Evolutionary conservation across 139 green algal genomes (phyloP), one percentile per base, ranked within the genome.

Genomic region (Chlorella sp.): DNA sequence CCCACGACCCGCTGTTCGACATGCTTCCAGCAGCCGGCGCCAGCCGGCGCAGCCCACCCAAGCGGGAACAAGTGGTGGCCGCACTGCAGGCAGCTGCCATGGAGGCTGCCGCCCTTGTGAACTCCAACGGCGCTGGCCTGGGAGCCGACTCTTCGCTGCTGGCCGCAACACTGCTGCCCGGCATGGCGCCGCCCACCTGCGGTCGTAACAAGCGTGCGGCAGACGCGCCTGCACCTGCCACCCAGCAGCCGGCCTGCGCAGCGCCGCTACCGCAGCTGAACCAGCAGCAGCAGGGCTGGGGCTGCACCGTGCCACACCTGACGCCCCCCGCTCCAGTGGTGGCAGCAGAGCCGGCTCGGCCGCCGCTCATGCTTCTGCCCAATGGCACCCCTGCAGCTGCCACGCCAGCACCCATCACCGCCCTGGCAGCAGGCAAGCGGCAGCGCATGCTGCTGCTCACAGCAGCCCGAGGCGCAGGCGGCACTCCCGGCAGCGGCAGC

Each of bases 381-480:
- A 3, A 1, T 13, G 65, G 2, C 51, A 60, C 51, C 11, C 51
- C 51, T 3, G 51, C 51, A 3, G 51, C 7, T 23, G 20, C 20
- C 38, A 25, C 38, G 6, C 70, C 23, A 0, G 39, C 38, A 1
- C 28, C 28, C 1, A 55, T 38, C 32, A 56, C 11, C 17, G 38
- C 34, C 57, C 21, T 34, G 23, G 75, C 75, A 3, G 75, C 56
- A 4, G 56, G 20, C 75, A 82, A 82, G 25, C 75, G 75, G 0
- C 75, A 60, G 75, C 75, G 75, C 25, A n/a, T 70, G 34, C 75
- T 82, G 75, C 75, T 71, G 75, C 56, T 60, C 16, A 21, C 74
- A 38, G 56, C 47, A 4, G 17, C 28, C 0, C 17, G 55, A 1
- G 74, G 41, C 30, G 32, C 5, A 18, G 28, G 16, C 15, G 30